Evolutionary conservation across 2,329 filamentous ascomycete species (phyloP), one percentile per base, ranked within the genome.

Genomic region (Pezicula carpinea): DNA sequence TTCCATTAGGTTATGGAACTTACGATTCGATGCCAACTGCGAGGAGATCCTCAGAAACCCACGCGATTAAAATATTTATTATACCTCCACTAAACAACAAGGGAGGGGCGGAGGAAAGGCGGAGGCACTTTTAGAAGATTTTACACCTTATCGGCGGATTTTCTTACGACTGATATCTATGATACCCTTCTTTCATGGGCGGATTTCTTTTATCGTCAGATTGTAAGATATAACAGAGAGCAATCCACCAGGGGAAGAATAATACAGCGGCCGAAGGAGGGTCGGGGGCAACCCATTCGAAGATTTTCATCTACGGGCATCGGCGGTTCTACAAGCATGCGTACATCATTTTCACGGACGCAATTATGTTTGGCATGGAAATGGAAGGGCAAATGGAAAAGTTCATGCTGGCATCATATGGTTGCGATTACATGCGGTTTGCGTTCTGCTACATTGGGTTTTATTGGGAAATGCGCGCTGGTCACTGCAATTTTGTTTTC

Each of bases 1-100:
- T 56, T 83, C 82, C 54, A 83, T 95, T 62, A 80, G 87, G 43
- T 75, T 91, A 33, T 96, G 91, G 87, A 89, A 86, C 66, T 81
- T 92, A 71, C 85, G 91, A 34, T 96, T 95, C 67, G 89, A 96
- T 62, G 87, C 87, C 67, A 96, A 96, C 75, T 95, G 89, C 70
- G 88, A 93, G 60, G 86, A 90, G 17, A 91, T 96, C 59, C 74
- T 96, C 51, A 69, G 69, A 57, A 72, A 75, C 58, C 80, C 80
- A 33, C 19, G 33, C 22, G 26, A 22, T 18, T 44, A 44, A 26
- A 43, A 18, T 14, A 23, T 23, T n/a, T 29, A 5, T n/a, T 29
- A 14, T n/a, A 40, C 38, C 38, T 40, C 38, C 38, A 40, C 13
- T 11, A 23, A 22, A 40, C 22, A 22, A n/a, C 17, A 22, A 3